Evolutionary conservation across 495 filamentous ascomycete species (phyloP), one percentile per base, ranked within the genome.

Genomic region (Tuber melanosporum): DNA sequence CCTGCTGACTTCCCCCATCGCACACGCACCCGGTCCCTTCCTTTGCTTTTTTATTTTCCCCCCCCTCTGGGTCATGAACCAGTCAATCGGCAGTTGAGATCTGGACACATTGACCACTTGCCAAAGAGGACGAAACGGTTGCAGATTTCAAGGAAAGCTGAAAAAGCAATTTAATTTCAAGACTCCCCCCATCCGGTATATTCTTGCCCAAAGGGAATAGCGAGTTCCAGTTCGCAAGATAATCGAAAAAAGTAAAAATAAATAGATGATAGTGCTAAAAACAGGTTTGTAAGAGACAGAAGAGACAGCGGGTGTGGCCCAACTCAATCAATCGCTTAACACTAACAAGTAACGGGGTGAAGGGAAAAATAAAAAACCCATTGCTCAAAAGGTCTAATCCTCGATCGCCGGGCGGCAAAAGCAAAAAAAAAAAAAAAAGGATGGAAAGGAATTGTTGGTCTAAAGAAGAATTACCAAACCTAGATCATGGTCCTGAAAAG

Each of bases 51-150:
- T 62, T 26, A 57, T 26, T 9, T 22, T 10, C 52, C 52, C 49
- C 49, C 17, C 49, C 52, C 49, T 57, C 49, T 57, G 1, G 73
- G 74, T 76, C 73, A 79, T 77, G 78, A 74, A 80, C 75, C 77
- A 73, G 78, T 80, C 78, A 57, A 80, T 80, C 78, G 78, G 78
- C 78, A 80, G 78, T 80, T 80, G 77, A 76, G 73, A 80, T 80
- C 78, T 80, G 44, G 73, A 80, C 78, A 78, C 77, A 76, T 47
- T 80, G 76, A 79, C 77, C 77, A 78, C 74, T 78, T 78, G 69
- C 75, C 73, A 70, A 73, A 75, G 78, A 71, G 66, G 73, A 39
- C 71, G 75, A 80, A 80, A 80, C 78, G 76, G 76, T 80, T 79
- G 73, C 57, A 79, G 79, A 80, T 79, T 80, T 79, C 66, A 74